A percentile compares a stretch with the other conserved stretches of the same genome.
These are phyloP conservation scores for Volvox carteri DNA, from an alignment of 163 green algal species.

Conservation along the genomic window DNA sequence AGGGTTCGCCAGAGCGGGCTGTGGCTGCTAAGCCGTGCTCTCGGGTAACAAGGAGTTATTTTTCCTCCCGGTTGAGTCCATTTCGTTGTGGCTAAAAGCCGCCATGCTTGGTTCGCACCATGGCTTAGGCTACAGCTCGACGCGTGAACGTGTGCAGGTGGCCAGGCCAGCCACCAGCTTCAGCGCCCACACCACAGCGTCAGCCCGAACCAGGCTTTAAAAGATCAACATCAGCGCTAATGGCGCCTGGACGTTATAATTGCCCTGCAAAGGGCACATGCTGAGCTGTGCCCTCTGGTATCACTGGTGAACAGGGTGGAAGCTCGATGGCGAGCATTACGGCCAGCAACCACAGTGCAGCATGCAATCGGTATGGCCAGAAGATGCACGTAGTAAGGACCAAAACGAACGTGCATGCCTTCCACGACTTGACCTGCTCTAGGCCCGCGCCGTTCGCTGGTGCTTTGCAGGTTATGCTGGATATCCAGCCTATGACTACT, in stretches of 20 bases:
- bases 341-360: neutral
- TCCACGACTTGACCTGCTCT: neutral
- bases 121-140: constrained; percentile 37
- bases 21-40: neutral
- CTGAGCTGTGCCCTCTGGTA: neutral
- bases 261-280: neutral
- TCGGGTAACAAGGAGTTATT: neutral
- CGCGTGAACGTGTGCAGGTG: constrained; percentile 36
- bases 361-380: constrained; percentile 36
- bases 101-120: neutral
- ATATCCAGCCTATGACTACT: constrained; percentile 42
- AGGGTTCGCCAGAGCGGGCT: neutral
- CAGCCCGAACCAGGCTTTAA: neutral
- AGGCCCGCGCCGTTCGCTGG: neutral
- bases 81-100: neutral
- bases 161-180: constrained; percentile 2
- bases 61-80: constrained; percentile 32
- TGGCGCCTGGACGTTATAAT: neutral
- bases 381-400: neutral
- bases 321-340: neutral
- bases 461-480: constrained; percentile 32
- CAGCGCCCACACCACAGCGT: neutral
- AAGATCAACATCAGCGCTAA: neutral
- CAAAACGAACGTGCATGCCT: neutral
- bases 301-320: neutral